phyloP scores from a whole-genome alignment of 768 basidiomycete genomes.

The Glaciozyma martinii region DNA sequence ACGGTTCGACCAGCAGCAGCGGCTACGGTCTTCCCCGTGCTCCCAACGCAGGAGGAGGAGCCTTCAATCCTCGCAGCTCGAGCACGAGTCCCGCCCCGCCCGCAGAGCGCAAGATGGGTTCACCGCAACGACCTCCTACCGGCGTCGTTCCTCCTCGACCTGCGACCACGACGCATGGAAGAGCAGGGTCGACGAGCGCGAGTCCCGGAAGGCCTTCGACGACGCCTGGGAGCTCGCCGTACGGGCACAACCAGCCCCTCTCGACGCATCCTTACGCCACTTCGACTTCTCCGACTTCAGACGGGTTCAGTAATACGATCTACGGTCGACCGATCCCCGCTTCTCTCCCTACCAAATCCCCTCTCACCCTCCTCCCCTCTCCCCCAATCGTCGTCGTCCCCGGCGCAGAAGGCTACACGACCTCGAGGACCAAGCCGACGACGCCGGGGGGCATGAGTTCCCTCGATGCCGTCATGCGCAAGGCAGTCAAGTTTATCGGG shows the following conservation, averaged over 20 bases:
- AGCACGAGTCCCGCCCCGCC: not conserved
- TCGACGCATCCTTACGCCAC: conserved; percentile 18
- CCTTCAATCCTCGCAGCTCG: not conserved
- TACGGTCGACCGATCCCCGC: conserved; percentile 11
- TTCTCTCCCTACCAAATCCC: not conserved
- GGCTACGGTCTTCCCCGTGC: conserved; percentile 3
- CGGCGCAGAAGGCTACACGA: not conserved
- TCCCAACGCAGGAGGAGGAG: not conserved
- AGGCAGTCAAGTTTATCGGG: conserved; percentile 71
- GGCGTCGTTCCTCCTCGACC: not conserved
- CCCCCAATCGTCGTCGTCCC: not conserved
- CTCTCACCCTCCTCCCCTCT: not conserved
- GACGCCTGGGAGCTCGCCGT: not conserved
- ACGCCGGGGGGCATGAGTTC: conserved; percentile 50
- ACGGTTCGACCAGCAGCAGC: conserved; percentile 3
- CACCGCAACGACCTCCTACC: not conserved
- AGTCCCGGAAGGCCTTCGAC: not conserved
- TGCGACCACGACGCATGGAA: no score
- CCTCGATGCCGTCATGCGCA: conserved; percentile 69
- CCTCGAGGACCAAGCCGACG: conserved; percentile 41
- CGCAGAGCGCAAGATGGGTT: not conserved
- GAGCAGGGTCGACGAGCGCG: no score
- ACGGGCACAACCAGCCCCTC: conserved; percentile 12
- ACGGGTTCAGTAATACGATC: conserved; percentile 1
- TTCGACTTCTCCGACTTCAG: conserved; percentile 4